Conservation (phyloP, 768 basidiomycete species). For the Mycena alexandri region DNA sequence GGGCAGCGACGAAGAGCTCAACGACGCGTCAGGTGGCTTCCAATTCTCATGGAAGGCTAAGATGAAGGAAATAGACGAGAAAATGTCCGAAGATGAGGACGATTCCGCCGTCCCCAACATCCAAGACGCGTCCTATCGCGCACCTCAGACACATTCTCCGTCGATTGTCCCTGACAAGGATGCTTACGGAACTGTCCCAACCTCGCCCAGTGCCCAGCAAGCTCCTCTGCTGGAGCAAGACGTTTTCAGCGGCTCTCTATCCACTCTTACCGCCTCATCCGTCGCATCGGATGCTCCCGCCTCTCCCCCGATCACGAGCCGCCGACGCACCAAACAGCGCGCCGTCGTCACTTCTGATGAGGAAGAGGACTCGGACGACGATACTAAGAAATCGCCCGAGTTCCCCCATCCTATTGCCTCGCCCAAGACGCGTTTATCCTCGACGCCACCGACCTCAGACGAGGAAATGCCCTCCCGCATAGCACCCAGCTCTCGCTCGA, state of each 20-base stretch:
- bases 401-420: constrained; percentile 26
- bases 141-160: constrained; percentile 3
- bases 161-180: not conserved
- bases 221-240: constrained; percentile 1
- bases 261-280: constrained; percentile 24
- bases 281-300: not conserved
- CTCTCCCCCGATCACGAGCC: constrained; percentile 23
- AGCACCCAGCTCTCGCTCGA: constrained; percentile 4
- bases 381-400: constrained; percentile 9
- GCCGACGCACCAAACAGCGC: constrained; percentile 21
- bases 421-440: constrained; percentile 32
- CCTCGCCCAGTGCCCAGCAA: constrained; percentile 18
- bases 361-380: constrained; percentile 34
- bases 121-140: constrained; percentile 26
- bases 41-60: constrained; percentile 23
- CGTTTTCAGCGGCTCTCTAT: constrained; percentile 18
- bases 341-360: constrained; percentile 26
- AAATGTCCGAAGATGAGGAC: constrained; percentile 9
- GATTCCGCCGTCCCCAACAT: not conserved
- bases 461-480: constrained; percentile 29
- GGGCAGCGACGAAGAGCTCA: constrained; percentile 20
- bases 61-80: constrained; percentile 29
- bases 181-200: constrained; percentile 1
- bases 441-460: constrained; percentile 34
- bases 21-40: constrained; percentile 32